Conservation (phyloP, 768 basidiomycete species). For the Cyathus striatus region DNA sequence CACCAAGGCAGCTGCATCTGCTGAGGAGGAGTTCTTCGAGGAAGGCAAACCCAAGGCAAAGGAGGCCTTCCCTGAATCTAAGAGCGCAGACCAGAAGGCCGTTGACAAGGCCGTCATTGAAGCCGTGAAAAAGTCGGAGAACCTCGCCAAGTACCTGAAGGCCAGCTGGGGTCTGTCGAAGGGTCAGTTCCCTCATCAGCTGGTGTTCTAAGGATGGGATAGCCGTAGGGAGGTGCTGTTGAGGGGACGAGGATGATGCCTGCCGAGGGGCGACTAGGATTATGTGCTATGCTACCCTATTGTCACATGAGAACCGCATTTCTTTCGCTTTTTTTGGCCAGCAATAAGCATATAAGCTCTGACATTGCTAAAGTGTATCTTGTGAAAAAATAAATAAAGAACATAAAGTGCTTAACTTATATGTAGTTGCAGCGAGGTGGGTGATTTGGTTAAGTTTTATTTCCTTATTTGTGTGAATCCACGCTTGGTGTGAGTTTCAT, state of each 20-base stretch:
- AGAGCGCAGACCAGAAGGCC: slow-evolving; percentile 87
- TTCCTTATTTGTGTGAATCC: too few species aligned
- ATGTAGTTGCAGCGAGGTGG: too few species aligned
- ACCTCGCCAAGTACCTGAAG: slow-evolving; percentile 89
- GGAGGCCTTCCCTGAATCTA: slow-evolving; percentile 80
- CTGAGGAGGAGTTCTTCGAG: slow-evolving; percentile 96
- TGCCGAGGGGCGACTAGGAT: slow-evolving; percentile 15
- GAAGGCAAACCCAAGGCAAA: slow-evolving; percentile 90
- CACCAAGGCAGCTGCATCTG: slow-evolving; percentile 65
- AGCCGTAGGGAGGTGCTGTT: slow-evolving; percentile 10
- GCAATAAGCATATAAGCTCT: slow-evolving; percentile 25
- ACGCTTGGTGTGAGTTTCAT: too few species aligned
- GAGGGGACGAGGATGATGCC: not conserved
- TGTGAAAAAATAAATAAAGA: not conserved
- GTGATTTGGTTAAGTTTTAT: too few species aligned
- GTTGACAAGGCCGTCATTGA: slow-evolving; percentile 76
- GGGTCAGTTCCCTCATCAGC: slow-evolving; percentile 94
- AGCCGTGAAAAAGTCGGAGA: slow-evolving; percentile 86
- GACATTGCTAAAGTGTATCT: not conserved
- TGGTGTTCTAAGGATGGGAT: slow-evolving; percentile 66
- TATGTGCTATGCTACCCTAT: slow-evolving; percentile 26
- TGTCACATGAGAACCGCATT: slow-evolving; percentile 28
- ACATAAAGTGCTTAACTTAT: not conserved
- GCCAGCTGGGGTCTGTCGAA: slow-evolving; percentile 92
- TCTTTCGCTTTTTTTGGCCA: slow-evolving; percentile 14